Base-by-base conservation (phyloP, 179 eudicot species). In the Beta macrorhiza region DNA sequence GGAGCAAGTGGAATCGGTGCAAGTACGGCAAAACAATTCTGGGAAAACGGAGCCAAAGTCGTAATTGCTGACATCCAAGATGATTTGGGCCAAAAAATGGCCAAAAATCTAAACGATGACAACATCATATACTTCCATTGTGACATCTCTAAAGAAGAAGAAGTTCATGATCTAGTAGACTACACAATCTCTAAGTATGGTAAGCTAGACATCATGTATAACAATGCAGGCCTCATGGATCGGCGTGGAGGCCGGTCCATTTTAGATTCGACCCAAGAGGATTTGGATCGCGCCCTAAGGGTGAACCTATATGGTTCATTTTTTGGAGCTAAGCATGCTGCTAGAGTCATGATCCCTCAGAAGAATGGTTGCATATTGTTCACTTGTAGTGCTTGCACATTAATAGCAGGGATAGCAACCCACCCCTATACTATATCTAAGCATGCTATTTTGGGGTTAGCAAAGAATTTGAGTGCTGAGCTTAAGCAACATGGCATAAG, bases 161-260 rank as follows among this genome's bases (percentile, higher is more conserved):
- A 89, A 12, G 88, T 90, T 1, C 55, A 79, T 5, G 56, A 86
- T 53, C 84, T 88, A 7, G 83, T 92, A 44, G 84, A 83, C 47
- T 67, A 19, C 71, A 75, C 90, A 5, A 4, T 92, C 20, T 81
- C 83, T 5, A 86, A 82, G 67, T 88, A 79, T 55, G 92, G 89
- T 22, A 81, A 55, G 8, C 85, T 92, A 42, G 91, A 92, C 76
- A 82, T 91, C n/a, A 87, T 87, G 91, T 87, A 76, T 83, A 87
- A 80, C 81, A 86, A 86, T 55, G 87, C 85, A 0, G 85, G 89
- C 12, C 59, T 86, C 42, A 80, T 17, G 78, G 85, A 85, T 19
- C 45, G 77, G 10, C 15, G 8, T 5, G 69, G 69, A 73, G 65
- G 83, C 53, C 53, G 53, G n/a, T 67, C 82, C 7, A 86, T 87